Evolutionary conservation across 352 stramenopile genomes (phyloP), one percentile per base, ranked within the genome.

Genomic region (Globisporangium lucens): DNA sequence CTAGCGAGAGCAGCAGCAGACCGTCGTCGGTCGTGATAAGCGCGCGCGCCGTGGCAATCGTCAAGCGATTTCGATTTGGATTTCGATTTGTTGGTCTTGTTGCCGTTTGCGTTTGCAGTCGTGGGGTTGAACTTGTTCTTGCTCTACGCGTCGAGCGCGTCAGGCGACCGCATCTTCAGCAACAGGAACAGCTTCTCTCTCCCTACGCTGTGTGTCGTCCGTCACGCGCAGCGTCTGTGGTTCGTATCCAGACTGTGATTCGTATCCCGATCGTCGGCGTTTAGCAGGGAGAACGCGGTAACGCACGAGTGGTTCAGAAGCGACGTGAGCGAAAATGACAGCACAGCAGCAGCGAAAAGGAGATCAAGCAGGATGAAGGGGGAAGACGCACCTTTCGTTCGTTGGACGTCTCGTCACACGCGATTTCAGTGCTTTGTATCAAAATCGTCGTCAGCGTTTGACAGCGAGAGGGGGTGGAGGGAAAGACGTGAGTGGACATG

Each of bases 121-220:
- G 73, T 77, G 36, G 70, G 68, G 22, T 51, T 70, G 65, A 83
- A 79, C 52, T 75, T 79, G 61, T 79, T 70, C 56, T 75, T 75
- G 67, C 71, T 76, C 36, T 68, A 75, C 38, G 38, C 38, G 47
- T 20, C 13, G 7, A 80, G 66, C 33, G 68, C 33, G 38, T 77
- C 70, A 9, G 70, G 56, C 20, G 68, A 72, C n/a, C 69, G 61
- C 17, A 64, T 64, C 60, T 77, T 73, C 5, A 83, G 58, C 24
- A 80, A 43, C 22, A 80, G 20, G 12, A 46, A 6, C 17, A 79
- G 55, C 72, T 80, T 83, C 30, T 79, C 67, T 43, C 73, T 74
- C 41, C 15, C 13, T 12, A 20, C 38, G 38, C 13, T 20, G 38
- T 20, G 10, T 20, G 8, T 62, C 9, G 68, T 73, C 30, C 12